Evolutionary conservation across 768 basidiomycete genomes (phyloP).

Genomic region (Daedalea quercina): DNA sequence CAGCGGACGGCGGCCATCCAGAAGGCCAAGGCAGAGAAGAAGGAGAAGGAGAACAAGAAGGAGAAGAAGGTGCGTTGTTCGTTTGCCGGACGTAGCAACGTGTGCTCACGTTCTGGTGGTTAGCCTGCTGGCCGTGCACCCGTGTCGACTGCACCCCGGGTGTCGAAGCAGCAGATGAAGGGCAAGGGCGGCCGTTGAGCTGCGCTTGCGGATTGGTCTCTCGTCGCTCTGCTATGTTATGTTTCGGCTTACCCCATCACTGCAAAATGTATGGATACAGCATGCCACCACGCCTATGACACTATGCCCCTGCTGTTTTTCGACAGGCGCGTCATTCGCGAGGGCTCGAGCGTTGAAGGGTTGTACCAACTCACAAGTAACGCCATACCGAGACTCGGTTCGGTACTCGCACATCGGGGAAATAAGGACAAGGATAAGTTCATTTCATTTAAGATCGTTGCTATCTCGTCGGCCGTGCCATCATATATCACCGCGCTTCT

Average conservation of each 20-base stretch:
- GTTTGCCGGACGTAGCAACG: neutral
- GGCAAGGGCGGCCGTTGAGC: constrained; percentile 71
- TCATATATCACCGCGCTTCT: too few relatives aligned
- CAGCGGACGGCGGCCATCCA: constrained; percentile 80
- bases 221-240: constrained; percentile 1
- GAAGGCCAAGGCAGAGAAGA: constrained; percentile 96
- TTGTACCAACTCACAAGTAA: too few relatives aligned
- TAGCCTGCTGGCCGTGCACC: constrained; percentile 45
- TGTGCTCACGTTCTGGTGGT: neutral
- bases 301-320: neutral
- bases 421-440: too few relatives aligned
- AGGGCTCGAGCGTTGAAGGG: too few relatives aligned
- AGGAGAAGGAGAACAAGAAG: constrained; percentile 93
- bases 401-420: too few relatives aligned
- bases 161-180: constrained; percentile 96
- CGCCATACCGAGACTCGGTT: too few relatives aligned
- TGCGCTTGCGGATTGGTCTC: neutral
- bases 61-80: constrained; percentile 49
- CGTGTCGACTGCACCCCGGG: constrained; percentile 63
- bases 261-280: constrained; percentile 7
- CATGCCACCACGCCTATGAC: constrained; percentile 4
- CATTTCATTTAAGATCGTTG: too few relatives aligned
- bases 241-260: neutral
- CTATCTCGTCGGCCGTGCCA: too few relatives aligned
- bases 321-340: too few relatives aligned